Conservation (phyloP, 2,329 filamentous ascomycete genomes). For the Xylogone sp. region DNA sequence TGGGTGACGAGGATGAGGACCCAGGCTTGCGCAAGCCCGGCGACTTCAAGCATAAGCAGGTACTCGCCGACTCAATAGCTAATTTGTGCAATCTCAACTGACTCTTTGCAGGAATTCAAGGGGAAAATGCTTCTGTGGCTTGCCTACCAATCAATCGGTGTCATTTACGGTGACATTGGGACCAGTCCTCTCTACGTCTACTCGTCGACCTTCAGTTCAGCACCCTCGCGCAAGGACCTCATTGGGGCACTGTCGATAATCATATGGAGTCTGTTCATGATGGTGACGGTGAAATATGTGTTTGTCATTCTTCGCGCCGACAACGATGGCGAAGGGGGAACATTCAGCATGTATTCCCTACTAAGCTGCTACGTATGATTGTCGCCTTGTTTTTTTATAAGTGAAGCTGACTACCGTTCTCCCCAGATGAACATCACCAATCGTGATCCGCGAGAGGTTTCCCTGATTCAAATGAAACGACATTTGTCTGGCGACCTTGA, state of each 20-base stretch:
- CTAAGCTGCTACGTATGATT: constrained; percentile 46
- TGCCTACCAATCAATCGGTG: constrained; percentile 53
- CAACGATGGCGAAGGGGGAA: constrained; percentile 65
- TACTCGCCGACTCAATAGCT: not conserved
- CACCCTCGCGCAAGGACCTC: constrained; percentile 51
- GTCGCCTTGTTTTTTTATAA: too few relatives aligned
- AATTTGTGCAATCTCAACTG: not conserved
- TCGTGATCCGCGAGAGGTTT: too few relatives aligned
- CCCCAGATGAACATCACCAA: too few relatives aligned
- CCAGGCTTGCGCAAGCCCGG: constrained; percentile 9
- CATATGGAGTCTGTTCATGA: constrained; percentile 62
- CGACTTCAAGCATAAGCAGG: constrained; percentile 12
- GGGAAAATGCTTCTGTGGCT: constrained; percentile 34
- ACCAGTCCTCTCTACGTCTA: constrained; percentile 65
- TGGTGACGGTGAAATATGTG: constrained; percentile 65
- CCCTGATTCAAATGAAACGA: too few relatives aligned
- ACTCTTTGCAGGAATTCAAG: constrained; percentile 5
- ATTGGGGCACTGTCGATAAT: constrained; percentile 62
- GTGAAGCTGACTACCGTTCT: too few relatives aligned
- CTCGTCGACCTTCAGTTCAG: constrained; percentile 57
- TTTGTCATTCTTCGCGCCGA: constrained; percentile 60
- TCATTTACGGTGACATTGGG: constrained; percentile 46
- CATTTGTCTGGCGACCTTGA: too few relatives aligned
- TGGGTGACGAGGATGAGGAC: constrained; percentile 9
- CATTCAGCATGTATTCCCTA: constrained; percentile 60